A percentile compares a stretch with the other conserved stretches of the same genome.
phyloP scores from a whole-genome alignment of 2,329 filamentous ascomycete species.

The Neocucurbitaria cava region DNA sequence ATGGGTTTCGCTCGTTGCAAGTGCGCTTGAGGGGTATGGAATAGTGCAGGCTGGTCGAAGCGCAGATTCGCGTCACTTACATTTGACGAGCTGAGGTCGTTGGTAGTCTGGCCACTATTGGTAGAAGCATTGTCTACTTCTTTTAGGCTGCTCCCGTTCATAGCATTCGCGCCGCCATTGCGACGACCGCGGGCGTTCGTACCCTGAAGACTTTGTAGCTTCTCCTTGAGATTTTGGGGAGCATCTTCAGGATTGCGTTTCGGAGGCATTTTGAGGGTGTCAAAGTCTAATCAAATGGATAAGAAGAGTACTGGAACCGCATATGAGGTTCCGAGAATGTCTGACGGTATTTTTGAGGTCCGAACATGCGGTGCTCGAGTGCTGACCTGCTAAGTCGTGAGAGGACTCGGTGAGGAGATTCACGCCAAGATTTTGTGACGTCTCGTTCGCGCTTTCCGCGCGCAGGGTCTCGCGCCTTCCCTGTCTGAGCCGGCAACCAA shows the following conservation, averaged over 20 bases:
- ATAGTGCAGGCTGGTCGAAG: conserved; percentile 4
- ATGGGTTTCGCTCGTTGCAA: conserved; percentile 16
- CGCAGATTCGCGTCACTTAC: conserved; percentile 32
- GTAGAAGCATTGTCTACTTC: conserved; percentile 49
- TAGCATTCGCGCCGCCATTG: conserved; percentile 32
- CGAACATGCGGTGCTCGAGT: conserved; percentile 11
- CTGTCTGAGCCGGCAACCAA: neutral
- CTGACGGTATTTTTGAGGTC: conserved; percentile 1
- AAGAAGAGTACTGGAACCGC: conserved; percentile 1
- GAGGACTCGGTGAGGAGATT: neutral
- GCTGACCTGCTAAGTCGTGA: conserved; percentile 3
- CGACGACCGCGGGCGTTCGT: conserved; percentile 49
- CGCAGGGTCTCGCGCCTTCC: neutral
- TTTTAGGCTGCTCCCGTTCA: conserved; percentile 47
- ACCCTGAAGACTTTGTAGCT: conserved; percentile 50
- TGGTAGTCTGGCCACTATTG: conserved; percentile 42
- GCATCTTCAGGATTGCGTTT: conserved; percentile 49
- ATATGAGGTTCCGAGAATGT: conserved; percentile 1
- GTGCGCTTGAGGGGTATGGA: conserved; percentile 1
- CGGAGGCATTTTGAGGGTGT: conserved; percentile 45
- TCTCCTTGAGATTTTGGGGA: conserved; percentile 47
- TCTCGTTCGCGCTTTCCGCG: conserved; percentile 4
- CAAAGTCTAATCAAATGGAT: conserved; percentile 1
- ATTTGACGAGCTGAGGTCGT: conserved; percentile 41
- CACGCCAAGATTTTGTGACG: conserved; percentile 9